Percentiles rank a stretch among this genome's conserved stretches.
These are phyloP conservation scores for Botryotinia convoluta DNA, from an alignment of 2,329 filamentous ascomycete species.

Conservation along the genomic window DNA sequence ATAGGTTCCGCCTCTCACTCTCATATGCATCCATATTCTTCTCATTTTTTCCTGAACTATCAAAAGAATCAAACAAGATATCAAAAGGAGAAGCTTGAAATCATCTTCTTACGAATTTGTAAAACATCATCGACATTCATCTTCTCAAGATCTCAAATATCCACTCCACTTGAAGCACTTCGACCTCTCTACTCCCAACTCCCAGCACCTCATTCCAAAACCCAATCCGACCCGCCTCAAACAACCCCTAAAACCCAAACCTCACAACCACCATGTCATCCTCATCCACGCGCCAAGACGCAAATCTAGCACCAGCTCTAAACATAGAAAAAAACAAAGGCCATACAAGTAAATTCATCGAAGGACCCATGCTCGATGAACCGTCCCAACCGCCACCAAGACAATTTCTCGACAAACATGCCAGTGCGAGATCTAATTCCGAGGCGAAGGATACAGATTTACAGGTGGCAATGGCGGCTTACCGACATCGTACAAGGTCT, in stretches of 20 bases:
- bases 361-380: not conserved
- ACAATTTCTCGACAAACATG: rapidly evolving
- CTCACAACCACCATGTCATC: not conserved
- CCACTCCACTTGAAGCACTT: not conserved
- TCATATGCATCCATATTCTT: not conserved
- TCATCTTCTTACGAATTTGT: too few species aligned
- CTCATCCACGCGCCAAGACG: too few species aligned
- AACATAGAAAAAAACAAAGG: not conserved
- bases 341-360: not conserved
- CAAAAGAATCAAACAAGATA: not conserved
- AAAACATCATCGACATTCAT: not conserved
- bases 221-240: too few species aligned
- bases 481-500: too few species aligned
- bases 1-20: not conserved
- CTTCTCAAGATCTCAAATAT: not conserved
- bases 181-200: not conserved
- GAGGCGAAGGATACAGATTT: too few species aligned
- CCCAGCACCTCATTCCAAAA: too few species aligned
- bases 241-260: too few species aligned
- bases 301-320: rapidly evolving
- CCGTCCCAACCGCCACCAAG: too few species aligned
- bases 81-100: too few species aligned
- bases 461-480: too few species aligned
- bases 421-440: too few species aligned
- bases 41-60: not conserved